phyloP scores from a whole-genome alignment of 2,329 filamentous ascomycete genomes.

The Ophiocordyceps polyrhachis-furcata region DNA sequence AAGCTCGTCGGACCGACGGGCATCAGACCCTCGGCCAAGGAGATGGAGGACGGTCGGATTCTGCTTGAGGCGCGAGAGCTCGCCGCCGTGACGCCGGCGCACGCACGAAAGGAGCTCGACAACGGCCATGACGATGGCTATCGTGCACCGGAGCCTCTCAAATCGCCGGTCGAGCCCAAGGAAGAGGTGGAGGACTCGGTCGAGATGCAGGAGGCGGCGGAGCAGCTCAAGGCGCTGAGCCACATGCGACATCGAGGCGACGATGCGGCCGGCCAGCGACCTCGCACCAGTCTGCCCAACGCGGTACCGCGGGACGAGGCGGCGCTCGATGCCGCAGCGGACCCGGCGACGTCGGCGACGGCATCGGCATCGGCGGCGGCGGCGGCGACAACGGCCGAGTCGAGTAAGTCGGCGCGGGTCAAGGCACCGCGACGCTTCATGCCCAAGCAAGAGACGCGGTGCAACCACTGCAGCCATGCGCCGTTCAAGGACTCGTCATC shows the following conservation, averaged over 20 bases:
- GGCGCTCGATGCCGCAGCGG: neutral
- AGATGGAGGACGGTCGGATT: conserved; percentile 38
- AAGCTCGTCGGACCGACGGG: conserved; percentile 30
- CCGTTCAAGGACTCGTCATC: conserved; percentile 51
- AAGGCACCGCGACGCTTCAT: conserved; percentile 28
- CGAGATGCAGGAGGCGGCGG: conserved; percentile 50
- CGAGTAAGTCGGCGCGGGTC: conserved; percentile 12
- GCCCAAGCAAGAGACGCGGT: conserved; percentile 42
- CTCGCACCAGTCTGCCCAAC: conserved; percentile 21
- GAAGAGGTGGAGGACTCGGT: conserved; percentile 37
- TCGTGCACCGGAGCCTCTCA: neutral
- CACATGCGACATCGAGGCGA: conserved; percentile 39
- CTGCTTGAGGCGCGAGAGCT: conserved; percentile 33
- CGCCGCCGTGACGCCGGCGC: conserved; percentile 16
- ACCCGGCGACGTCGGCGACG: neutral
- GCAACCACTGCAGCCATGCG: conserved; percentile 40
- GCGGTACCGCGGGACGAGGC: conserved; percentile 9
- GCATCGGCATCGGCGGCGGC: neutral
- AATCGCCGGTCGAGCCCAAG: conserved; percentile 8
- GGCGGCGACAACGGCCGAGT: conserved; percentile 5
- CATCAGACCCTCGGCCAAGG: conserved; percentile 26
- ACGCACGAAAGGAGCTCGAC: conserved; percentile 11
- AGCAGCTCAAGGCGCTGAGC: conserved; percentile 46
- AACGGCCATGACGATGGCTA: neutral
- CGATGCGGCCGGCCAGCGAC: conserved; percentile 16